Evolutionary conservation across 345 rosid species (phyloP).

Genomic region (Corchorus capsularis): DNA sequence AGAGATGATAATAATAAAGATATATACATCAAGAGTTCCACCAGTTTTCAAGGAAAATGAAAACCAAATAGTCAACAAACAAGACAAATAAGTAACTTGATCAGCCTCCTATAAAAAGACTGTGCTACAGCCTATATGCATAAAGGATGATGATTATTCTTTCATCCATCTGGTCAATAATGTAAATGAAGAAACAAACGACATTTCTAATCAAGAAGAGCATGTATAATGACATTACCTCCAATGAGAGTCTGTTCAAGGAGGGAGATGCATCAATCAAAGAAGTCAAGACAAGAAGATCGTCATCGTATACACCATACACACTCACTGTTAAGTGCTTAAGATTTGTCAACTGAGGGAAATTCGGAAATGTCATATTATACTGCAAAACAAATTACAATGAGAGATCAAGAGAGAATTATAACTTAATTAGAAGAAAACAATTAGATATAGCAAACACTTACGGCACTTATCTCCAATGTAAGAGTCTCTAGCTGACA

Average conservation of each 20-base stretch:
- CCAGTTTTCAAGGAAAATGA: background rate
- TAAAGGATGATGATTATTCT: background rate
- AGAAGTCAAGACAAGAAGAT: conserved; percentile 17
- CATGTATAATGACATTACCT: background rate
- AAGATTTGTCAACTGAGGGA: conserved; percentile 6
- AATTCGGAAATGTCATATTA: conserved; percentile 2
- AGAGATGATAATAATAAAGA: background rate
- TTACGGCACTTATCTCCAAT: conserved; percentile 16
- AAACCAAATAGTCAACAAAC: background rate
- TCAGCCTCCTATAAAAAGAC: background rate
- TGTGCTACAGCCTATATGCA: background rate
- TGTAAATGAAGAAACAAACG: background rate
- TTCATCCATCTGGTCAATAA: background rate
- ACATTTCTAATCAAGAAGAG: background rate
- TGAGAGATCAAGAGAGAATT: background rate
- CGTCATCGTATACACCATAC: conserved; percentile 12
- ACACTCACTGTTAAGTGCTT: conserved; percentile 10
- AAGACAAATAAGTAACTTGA: background rate
- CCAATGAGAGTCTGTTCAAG: conserved; percentile 14
- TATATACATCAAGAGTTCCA: background rate
- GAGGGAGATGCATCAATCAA: conserved; percentile 19
- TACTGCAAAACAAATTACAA: conserved; percentile 12
- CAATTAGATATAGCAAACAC: background rate
- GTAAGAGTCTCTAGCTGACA: conserved; percentile 11
- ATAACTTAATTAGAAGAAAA: no score